phyloP scores from a whole-genome alignment of 345 rosid species.

The Theobroma cacao region DNA sequence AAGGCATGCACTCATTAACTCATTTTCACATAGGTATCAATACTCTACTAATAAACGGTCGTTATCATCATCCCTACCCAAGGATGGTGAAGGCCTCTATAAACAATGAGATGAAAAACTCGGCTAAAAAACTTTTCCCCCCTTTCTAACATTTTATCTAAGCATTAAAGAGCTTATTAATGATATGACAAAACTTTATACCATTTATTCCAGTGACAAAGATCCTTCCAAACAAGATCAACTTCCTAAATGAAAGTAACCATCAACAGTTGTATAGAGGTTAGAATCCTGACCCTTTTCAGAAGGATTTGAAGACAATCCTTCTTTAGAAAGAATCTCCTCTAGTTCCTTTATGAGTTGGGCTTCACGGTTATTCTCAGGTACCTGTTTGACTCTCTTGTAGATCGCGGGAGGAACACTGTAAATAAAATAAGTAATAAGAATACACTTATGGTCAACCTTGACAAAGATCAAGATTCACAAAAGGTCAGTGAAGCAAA shows the following conservation, averaged over 20 bases:
- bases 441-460: conserved; percentile 6
- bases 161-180: background rate
- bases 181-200: background rate
- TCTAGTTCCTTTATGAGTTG: conserved; percentile 74
- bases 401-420: conserved; percentile 81
- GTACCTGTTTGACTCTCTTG: conserved; percentile 79
- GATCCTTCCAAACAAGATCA: background rate
- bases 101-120: background rate
- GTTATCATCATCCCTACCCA: background rate
- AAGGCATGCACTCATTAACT: background rate
- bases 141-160: background rate
- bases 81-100: background rate
- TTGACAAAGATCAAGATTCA: conserved; percentile 6
- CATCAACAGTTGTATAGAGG: background rate
- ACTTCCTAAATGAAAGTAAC: background rate
- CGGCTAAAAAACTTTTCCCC: background rate
- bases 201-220: background rate
- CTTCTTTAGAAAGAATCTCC: conserved; percentile 84
- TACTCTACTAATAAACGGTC: background rate
- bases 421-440: conserved; percentile 21
- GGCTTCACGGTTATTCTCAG: conserved; percentile 81
- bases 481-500: conserved; percentile 17
- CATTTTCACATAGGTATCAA: background rate
- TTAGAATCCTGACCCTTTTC: conserved; percentile 61
- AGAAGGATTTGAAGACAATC: conserved; percentile 74